phyloP scores from a whole-genome alignment of 192 early-diverging fungal genomes.

The Gaertneriomyces sp. region DNA sequence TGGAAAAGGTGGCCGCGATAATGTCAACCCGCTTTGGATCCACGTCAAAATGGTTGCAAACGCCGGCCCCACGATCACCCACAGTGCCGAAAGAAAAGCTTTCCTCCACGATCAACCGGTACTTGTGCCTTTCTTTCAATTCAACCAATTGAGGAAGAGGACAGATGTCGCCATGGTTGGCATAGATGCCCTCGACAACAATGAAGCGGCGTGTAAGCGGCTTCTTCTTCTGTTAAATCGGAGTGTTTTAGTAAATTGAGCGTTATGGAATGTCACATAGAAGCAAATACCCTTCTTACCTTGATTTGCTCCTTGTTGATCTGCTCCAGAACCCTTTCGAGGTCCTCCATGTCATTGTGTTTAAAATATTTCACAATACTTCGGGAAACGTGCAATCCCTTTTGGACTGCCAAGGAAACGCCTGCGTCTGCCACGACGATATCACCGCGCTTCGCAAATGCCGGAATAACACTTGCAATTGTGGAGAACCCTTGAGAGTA shows the following conservation, averaged over 20 bases:
- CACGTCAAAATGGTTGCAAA: constrained; percentile 79
- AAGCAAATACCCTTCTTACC: constrained; percentile 28
- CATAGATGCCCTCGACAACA: constrained; percentile 87
- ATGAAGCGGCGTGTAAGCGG: constrained; percentile 89
- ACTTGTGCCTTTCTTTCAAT: constrained; percentile 94
- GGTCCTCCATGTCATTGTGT: constrained; percentile 95
- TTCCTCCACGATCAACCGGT: constrained; percentile 92
- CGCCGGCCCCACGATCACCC: constrained; percentile 80
- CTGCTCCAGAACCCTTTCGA: constrained; percentile 79
- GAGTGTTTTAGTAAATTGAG: constrained; percentile 1
- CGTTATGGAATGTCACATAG: not conserved
- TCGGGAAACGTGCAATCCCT: constrained; percentile 85
- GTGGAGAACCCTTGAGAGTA: constrained; percentile 96
- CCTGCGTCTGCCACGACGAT: constrained; percentile 90
- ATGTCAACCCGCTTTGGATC: constrained; percentile 77
- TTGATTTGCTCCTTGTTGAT: constrained; percentile 63
- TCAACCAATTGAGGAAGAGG: constrained; percentile 74
- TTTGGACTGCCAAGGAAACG: constrained; percentile 82
- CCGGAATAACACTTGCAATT: constrained; percentile 86
- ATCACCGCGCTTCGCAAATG: constrained; percentile 95
- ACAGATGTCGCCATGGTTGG: constrained; percentile 82
- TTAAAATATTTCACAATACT: constrained; percentile 87
- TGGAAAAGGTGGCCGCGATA: constrained; percentile 79
- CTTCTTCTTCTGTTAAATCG: constrained; percentile 37
- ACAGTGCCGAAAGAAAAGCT: constrained; percentile 83